Evolutionary conservation across 306 rosid species (phyloP).

Genomic region (Prunus kanzakura): DNA sequence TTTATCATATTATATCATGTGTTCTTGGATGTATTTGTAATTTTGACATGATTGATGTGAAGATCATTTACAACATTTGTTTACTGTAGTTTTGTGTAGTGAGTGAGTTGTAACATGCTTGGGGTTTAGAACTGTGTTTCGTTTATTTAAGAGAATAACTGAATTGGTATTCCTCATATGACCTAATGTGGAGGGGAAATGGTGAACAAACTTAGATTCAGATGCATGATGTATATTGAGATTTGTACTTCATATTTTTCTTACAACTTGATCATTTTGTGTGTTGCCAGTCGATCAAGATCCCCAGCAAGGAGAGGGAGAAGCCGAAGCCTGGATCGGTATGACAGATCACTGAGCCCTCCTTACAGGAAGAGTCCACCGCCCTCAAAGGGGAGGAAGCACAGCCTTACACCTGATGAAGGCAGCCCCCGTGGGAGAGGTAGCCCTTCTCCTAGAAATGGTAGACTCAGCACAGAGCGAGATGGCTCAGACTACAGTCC

Average conservation of each 20-base stretch:
- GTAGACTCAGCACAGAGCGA: constrained; percentile 26
- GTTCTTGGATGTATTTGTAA: background rate
- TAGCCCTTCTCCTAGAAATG: constrained; percentile 45
- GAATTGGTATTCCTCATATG: background rate
- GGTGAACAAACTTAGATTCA: background rate
- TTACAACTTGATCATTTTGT: background rate
- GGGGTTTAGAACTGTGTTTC: background rate
- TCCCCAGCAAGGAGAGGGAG: constrained; percentile 60
- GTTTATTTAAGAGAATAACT: background rate
- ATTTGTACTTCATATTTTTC: background rate
- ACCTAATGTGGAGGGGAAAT: background rate
- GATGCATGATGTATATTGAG: background rate
- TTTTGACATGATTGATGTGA: background rate
- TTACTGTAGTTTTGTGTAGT: background rate
- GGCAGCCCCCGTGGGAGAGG: constrained; percentile 44
- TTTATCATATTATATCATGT: background rate
- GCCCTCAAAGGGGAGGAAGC: constrained; percentile 47
- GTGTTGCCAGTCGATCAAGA: constrained; percentile 59
- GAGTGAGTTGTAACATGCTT: background rate
- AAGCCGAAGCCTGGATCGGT: constrained; percentile 49
- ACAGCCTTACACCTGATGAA: constrained; percentile 47
- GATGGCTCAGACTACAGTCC: constrained; percentile 60
- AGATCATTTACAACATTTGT: background rate
- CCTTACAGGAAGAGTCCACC: constrained; percentile 32
- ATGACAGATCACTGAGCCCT: constrained; percentile 54